These are phyloP conservation scores for Penicillium mononematosum DNA, from an alignment of 495 filamentous ascomycete species.

Conservation along the genomic window DNA sequence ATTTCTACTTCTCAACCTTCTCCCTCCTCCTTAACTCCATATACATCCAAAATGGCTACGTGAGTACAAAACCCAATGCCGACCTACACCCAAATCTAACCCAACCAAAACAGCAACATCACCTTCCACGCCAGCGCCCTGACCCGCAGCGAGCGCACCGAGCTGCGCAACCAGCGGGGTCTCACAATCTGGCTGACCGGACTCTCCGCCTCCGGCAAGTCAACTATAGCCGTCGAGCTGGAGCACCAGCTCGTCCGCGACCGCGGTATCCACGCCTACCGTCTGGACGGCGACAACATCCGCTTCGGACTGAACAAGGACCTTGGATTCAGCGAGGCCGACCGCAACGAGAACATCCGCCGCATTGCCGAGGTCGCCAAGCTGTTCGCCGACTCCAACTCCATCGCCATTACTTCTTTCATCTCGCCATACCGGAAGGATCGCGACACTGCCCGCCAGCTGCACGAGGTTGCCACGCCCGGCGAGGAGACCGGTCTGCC, in stretches of 20 bases:
- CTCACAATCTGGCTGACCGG: slow-evolving; percentile 98
- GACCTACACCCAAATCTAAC: slow-evolving; percentile 12
- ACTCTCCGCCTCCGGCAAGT: slow-evolving; percentile 92
- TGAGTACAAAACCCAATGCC: slow-evolving; percentile 28
- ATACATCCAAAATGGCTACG: slow-evolving; percentile 46
- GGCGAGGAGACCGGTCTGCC: slow-evolving; percentile 60
- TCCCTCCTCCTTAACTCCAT: slow-evolving; percentile 15
- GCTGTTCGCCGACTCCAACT: slow-evolving; percentile 87
- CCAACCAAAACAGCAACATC: slow-evolving; percentile 71
- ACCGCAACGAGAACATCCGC: slow-evolving; percentile 96
- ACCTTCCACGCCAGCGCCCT: slow-evolving; percentile 94
- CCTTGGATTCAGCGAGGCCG: slow-evolving; percentile 87
- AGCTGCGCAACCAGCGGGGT: slow-evolving; percentile 76
- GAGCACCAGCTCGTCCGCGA: slow-evolving; percentile 82
- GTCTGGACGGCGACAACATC: slow-evolving; percentile 97
- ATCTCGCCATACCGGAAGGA: slow-evolving; percentile 93
- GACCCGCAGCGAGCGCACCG: slow-evolving; percentile 78
- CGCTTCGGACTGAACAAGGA: slow-evolving; percentile 98
- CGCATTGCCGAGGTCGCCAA: slow-evolving; percentile 95
- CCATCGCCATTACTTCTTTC: slow-evolving; percentile 89
- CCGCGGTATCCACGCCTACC: slow-evolving; percentile 80
- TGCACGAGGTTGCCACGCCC: slow-evolving; percentile 62
- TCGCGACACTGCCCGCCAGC: slow-evolving; percentile 71
- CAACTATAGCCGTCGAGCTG: slow-evolving; percentile 90
- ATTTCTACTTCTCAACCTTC: slow-evolving; percentile 9